These are phyloP conservation scores for Scytalidium sp. DNA, from an alignment of 2,329 filamentous ascomycete genomes.

Conservation along the genomic window DNA sequence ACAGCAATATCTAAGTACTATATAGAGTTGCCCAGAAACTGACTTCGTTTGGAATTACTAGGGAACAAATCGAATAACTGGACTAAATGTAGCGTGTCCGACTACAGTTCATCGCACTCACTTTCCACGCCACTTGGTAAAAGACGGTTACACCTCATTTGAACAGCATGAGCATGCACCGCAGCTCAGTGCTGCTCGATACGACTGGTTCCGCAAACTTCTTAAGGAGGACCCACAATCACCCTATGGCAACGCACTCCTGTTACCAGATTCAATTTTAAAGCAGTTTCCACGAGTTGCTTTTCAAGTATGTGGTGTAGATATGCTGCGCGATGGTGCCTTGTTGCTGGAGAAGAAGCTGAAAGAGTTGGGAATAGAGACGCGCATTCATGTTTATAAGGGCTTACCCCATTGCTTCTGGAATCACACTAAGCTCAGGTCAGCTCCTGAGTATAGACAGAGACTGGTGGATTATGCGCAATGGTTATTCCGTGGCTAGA, in stretches of 20 bases:
- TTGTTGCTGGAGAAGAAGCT: slow-evolving; percentile 2
- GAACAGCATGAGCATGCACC: neutral
- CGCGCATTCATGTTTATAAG: neutral
- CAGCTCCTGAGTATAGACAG: no score
- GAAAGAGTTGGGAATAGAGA: neutral
- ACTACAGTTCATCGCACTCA: no score
- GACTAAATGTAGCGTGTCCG: no score
- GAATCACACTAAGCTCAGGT: no score
- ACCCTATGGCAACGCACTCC: slow-evolving; percentile 28
- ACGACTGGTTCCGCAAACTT: slow-evolving; percentile 9
- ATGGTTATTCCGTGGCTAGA: no score
- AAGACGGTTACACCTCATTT: neutral
- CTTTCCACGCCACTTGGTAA: neutral
- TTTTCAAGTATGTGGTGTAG: slow-evolving; percentile 24
- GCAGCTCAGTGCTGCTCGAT: neutral
- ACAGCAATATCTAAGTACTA: neutral
- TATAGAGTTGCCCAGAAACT: neutral
- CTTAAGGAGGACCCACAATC: slow-evolving; percentile 23
- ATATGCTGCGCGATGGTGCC: slow-evolving; percentile 24
- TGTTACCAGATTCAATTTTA: slow-evolving; percentile 25
- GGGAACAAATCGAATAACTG: no score
- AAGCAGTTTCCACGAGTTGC: slow-evolving; percentile 22
- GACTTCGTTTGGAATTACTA: no score
- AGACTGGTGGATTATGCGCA: no score
- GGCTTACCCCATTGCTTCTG: slow-evolving; percentile 26